These are phyloP conservation scores for Fusarium coffeatum DNA, from an alignment of 2,329 filamentous ascomycete species.

Conservation along the genomic window DNA sequence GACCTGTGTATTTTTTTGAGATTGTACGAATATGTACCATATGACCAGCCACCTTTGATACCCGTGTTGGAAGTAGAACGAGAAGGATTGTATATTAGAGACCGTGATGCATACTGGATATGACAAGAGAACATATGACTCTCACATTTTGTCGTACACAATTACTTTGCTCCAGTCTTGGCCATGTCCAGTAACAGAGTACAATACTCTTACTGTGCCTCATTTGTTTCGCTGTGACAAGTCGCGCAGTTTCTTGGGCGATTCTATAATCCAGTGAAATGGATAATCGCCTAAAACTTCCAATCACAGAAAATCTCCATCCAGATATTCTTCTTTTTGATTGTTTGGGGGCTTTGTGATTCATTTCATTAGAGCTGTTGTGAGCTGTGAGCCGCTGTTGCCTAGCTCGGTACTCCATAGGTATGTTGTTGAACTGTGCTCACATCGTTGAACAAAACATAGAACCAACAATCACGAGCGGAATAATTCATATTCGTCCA, in stretches of 20 bases:
- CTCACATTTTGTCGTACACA: not conserved
- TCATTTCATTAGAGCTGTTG: not conserved
- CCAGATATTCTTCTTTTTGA: not conserved
- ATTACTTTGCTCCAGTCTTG: not conserved
- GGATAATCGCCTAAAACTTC: not conserved
- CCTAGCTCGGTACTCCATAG: not conserved
- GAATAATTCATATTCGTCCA: not conserved
- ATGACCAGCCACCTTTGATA: conserved; percentile 34
- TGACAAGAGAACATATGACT: not conserved
- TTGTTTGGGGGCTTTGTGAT: not conserved
- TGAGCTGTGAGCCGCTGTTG: conserved; percentile 1
- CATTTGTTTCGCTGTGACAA: not conserved
- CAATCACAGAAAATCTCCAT: not conserved
- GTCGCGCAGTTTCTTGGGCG: not conserved
- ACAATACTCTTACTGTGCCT: not conserved
- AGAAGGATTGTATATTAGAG: conserved; percentile 15
- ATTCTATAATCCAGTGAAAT: not conserved
- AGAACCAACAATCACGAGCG: not conserved
- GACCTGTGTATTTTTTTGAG: not conserved
- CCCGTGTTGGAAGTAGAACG: conserved; percentile 21
- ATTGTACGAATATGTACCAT: conserved; percentile 28
- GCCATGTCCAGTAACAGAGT: not conserved
- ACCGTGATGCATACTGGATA: not conserved
- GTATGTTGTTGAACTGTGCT: not conserved
- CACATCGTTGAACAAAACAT: not conserved